Conservation (phyloP, 495 filamentous ascomycete species). For the Penicillium taxi region DNA sequence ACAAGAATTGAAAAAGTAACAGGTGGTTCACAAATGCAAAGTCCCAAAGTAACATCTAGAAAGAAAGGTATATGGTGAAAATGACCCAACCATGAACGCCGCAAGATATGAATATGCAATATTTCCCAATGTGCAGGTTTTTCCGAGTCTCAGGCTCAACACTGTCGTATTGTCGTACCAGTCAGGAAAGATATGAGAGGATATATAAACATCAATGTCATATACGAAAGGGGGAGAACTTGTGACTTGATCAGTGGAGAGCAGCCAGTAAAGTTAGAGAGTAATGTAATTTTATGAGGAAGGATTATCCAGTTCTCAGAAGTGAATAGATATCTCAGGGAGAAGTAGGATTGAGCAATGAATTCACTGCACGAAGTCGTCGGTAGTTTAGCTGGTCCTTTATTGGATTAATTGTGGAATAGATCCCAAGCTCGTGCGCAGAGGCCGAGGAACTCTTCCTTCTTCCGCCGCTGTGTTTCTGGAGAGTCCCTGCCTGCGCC, state of each 20-base stretch:
- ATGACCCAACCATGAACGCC: conserved; percentile 9
- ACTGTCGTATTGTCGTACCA: conserved; percentile 20
- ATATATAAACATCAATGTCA: conserved; percentile 21
- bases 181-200: conserved; percentile 12
- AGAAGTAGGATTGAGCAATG: too few relatives aligned
- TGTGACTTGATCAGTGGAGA: conserved; percentile 17
- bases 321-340: not conserved
- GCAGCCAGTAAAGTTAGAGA: conserved; percentile 3
- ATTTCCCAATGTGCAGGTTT: conserved; percentile 7
- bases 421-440: conserved; percentile 93
- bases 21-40: conserved; percentile 19
- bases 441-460: conserved; percentile 83
- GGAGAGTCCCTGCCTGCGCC: conserved; percentile 73
- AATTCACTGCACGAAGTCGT: too few relatives aligned
- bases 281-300: not conserved
- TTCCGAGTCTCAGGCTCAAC: conserved; percentile 9
- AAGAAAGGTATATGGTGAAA: conserved; percentile 24
- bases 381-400: too few relatives aligned
- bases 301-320: not conserved
- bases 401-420: conserved; percentile 85
- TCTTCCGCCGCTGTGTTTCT: conserved; percentile 77
- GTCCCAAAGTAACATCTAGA: conserved; percentile 10
- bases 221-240: conserved; percentile 5
- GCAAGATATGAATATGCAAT: conserved; percentile 13
- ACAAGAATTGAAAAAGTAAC: not conserved